Percentiles rank a stretch among this genome's conserved stretches.
Evolutionary conservation across 139 green algal genomes (phyloP).

Genomic region (Mychonastes homosphaera): DNA sequence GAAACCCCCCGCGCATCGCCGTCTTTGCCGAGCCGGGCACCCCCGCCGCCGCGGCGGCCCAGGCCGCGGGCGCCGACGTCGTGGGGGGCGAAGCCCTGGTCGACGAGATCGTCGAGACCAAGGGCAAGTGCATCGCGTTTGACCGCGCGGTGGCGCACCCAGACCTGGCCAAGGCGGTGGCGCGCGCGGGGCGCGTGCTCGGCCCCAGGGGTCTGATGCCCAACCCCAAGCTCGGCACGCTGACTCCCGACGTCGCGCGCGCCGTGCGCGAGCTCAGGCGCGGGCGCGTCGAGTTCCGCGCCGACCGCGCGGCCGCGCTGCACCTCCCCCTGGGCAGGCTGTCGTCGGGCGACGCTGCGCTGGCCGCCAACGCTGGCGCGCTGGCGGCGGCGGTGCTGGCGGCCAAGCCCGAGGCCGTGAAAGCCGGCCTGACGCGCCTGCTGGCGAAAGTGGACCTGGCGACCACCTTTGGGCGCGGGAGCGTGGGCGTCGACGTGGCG

Average conservation of each 20-base stretch:
- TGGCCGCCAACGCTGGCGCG: constrained; percentile 46
- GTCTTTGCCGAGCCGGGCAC: constrained; percentile 84
- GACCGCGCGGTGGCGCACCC: constrained; percentile 24
- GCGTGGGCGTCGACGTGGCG: constrained; percentile 40
- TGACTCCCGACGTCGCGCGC: constrained; percentile 54
- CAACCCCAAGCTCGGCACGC: constrained; percentile 90
- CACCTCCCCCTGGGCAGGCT: constrained; percentile 61
- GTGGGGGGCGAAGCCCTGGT: constrained; percentile 12
- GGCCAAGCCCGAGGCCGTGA: constrained; percentile 49
- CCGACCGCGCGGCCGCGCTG: constrained; percentile 61
- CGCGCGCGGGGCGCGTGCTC: constrained; percentile 62
- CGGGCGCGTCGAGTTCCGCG: constrained; percentile 74
- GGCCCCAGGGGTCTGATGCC: constrained; percentile 94
- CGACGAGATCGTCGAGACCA: constrained; percentile 8
- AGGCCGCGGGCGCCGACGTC: constrained; percentile 44
- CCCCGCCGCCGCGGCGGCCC: constrained; percentile 47
- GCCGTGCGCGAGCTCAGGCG: constrained; percentile 57
- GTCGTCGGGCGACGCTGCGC: too few species aligned
- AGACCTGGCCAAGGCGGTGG: constrained; percentile 67
- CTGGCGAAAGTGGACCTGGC: constrained; percentile 37
- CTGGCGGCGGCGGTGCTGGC: constrained; percentile 39
- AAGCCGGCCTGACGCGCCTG: constrained; percentile 32
- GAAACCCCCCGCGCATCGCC: constrained; percentile 49
- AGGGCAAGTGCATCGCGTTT: constrained; percentile 19
- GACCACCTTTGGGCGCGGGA: constrained; percentile 45